Evolutionary conservation across 129 eudicot genomes (phyloP), one percentile per base, ranked within the genome.

Genomic region (Saposhnikovia divaricata): DNA sequence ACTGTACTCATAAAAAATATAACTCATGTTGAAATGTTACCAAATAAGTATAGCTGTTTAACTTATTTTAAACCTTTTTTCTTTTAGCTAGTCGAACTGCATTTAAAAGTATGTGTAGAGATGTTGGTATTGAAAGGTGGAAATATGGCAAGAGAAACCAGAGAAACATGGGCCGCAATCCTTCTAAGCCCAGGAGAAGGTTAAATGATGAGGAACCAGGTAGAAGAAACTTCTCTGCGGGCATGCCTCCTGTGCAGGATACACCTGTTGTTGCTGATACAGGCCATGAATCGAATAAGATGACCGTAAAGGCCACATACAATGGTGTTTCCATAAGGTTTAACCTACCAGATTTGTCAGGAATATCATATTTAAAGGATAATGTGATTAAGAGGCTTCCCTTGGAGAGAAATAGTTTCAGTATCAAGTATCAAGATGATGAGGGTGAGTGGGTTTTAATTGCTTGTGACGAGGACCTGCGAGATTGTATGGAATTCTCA

Each of bases 341-440:
- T 18, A 75, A 90, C 48, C 82, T 93, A 73, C 93, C 90, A 2
- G 93, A 93, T 28, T 78, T 89, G 1, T 86, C 95, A 96, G 92
- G 68, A 85, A 87, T 72, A 0, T 2, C 31, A 57, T 28, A 21
- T 0, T 57, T 57, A 12, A 9, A 57, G 23, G 28, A 57, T 21
- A 57, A 57, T 21, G 66, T 57, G 28, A 23, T 23, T 23, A 28
- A 57, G 66, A 57, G 66, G 66, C 28, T 57, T 28, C 66, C 23
- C 12, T 57, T 57, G 66, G 28, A 57, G 31, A 57, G 31, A n/a
- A 6, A 6, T 4, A 57, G 12, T 19, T 57, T 21, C 66, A 23
- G 3, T 12, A 23, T 57, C 11, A n/a, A 57, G 66, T 57, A 57
- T 23, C 66, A 57, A n/a, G 66, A 57, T 9, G 31, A n/a, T 5